Evolutionary conservation across 371 early-diverging fungal genomes (phyloP).

Genomic region (Blastocladiella emersonii): DNA sequence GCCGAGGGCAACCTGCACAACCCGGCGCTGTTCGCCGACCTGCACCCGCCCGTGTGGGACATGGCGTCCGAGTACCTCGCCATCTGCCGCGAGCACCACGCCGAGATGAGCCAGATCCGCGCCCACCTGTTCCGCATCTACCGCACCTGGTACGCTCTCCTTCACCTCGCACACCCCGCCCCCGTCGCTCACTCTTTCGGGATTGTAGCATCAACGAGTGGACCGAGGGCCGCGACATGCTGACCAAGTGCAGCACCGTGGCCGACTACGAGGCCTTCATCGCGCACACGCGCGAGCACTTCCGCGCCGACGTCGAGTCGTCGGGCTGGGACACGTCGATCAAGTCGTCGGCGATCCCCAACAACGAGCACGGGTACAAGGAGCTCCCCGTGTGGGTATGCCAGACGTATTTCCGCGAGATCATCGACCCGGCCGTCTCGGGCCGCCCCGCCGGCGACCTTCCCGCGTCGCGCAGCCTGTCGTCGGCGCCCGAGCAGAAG

Average conservation of each 20-base stretch:
- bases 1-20: conserved; percentile 87
- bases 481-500: not conserved
- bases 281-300: not conserved
- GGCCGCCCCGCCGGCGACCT: not conserved
- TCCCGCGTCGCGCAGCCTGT: not conserved
- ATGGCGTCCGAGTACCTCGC: conserved; percentile 75
- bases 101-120: conserved; percentile 49
- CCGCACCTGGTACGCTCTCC: conserved; percentile 4
- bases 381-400: conserved; percentile 3
- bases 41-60: conserved; percentile 51
- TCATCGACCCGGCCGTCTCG: not conserved
- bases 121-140: conserved; percentile 92
- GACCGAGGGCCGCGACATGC: not conserved
- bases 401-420: conserved; percentile 7
- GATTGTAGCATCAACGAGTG: not conserved
- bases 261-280: not conserved
- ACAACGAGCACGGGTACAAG: conserved; percentile 3
- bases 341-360: not conserved
- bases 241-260: conserved; percentile 3
- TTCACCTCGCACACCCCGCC: not conserved
- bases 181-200: not conserved
- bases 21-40: conserved; percentile 64
- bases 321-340: not conserved
- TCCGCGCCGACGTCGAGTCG: not conserved
- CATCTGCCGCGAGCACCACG: conserved; percentile 43